Evolutionary conservation across 2,329 filamentous ascomycete species (phyloP).

Genomic region (Penicillium hesseltinei): DNA sequence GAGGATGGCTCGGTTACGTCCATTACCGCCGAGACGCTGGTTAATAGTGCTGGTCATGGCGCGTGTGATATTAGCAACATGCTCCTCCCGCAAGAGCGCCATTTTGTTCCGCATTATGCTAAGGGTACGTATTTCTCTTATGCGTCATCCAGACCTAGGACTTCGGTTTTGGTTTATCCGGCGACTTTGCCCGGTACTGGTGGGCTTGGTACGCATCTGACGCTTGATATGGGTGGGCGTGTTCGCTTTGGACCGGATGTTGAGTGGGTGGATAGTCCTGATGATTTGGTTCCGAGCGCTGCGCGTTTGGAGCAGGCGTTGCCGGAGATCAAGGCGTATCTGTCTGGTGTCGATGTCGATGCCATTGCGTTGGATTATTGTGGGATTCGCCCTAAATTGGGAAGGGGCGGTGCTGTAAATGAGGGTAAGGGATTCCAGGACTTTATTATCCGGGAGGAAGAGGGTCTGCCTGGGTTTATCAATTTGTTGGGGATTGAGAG

Average conservation of each 20-base stretch:
- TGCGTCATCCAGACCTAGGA: slow-evolving; percentile 60
- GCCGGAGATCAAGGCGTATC: slow-evolving; percentile 71
- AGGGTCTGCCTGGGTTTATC: slow-evolving; percentile 77
- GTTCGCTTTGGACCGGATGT: slow-evolving; percentile 93
- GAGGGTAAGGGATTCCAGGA: slow-evolving; percentile 70
- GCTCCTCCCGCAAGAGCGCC: slow-evolving; percentile 58
- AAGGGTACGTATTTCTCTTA: slow-evolving; percentile 98
- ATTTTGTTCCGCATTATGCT: slow-evolving; percentile 70
- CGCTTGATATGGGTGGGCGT: slow-evolving; percentile 79
- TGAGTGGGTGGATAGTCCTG: slow-evolving; percentile 77
- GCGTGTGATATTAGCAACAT: slow-evolving; percentile 78
- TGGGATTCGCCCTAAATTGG: slow-evolving; percentile 85
- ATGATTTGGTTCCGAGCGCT: slow-evolving; percentile 67
- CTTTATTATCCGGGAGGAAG: slow-evolving; percentile 75
- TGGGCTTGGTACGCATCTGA: slow-evolving; percentile 92
- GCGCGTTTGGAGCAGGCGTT: slow-evolving; percentile 65
- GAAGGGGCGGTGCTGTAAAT: slow-evolving; percentile 55
- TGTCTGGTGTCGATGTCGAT: slow-evolving; percentile 68
- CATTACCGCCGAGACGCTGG: slow-evolving; percentile 71
- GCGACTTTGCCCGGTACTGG: slow-evolving; percentile 77
- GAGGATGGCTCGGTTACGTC: slow-evolving; percentile 44
- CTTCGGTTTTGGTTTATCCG: slow-evolving; percentile 79
- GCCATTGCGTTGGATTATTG: slow-evolving; percentile 80
- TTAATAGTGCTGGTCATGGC: slow-evolving; percentile 83
- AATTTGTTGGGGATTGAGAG: slow-evolving; percentile 93